Conservation (phyloP, 441 rosid genomes). For the Aquilaria agallochum region DNA sequence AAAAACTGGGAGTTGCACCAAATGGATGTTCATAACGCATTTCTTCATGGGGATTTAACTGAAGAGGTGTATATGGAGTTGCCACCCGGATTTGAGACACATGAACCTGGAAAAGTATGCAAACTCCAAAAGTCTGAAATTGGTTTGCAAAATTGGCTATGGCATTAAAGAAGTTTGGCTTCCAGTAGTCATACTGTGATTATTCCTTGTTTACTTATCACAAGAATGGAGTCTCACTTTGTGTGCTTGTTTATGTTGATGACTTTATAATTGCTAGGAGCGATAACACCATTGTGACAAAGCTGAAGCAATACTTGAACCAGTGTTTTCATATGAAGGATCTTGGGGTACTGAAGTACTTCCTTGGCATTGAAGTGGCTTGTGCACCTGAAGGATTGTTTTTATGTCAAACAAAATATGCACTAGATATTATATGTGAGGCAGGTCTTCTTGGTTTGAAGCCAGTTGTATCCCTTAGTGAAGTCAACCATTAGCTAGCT, state of each 20-base stretch:
- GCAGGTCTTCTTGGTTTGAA: no score
- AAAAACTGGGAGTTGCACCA: background rate
- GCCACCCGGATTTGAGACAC: no score
- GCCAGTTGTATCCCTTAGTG: no score
- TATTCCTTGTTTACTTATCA: no score
- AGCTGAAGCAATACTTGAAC: background rate
- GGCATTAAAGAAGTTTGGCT: background rate
- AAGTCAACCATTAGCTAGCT: background rate
- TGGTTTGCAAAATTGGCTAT: conserved; percentile 4
- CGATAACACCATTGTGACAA: background rate
- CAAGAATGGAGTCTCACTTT: no score
- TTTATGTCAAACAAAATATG: background rate
- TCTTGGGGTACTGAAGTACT: background rate
- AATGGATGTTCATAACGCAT: no score
- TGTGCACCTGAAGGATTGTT: background rate
- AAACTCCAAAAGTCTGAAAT: background rate
- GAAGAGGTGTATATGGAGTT: no score
- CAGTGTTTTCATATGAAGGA: conserved; percentile 11
- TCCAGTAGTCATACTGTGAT: no score
- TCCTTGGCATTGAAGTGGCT: conserved; percentile 22
- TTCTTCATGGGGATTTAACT: no score
- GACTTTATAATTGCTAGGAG: conserved; percentile 2
- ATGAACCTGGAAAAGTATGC: background rate
- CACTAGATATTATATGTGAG: no score
- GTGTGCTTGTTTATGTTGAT: no score